Evolutionary conservation across 257 asterid species (phyloP).

Genomic region (Jacaranda copaia): DNA sequence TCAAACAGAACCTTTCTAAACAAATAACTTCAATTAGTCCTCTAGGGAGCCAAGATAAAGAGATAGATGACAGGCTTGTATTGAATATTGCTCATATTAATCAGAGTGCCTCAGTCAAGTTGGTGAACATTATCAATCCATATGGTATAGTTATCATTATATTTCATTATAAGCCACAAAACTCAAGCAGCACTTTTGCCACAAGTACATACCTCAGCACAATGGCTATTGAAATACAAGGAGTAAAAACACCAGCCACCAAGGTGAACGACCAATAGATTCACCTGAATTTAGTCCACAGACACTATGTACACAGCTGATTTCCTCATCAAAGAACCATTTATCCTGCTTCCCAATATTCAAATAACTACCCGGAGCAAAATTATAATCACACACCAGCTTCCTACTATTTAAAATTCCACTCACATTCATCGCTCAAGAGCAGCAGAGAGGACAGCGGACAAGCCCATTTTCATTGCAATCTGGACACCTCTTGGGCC

Average conservation of each 20-base stretch:
- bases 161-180: slow-evolving; percentile 35
- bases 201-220: slow-evolving; percentile 33
- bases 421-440: slow-evolving; percentile 12
- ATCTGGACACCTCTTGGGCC: slow-evolving; percentile 45
- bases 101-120: background rate
- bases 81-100: background rate
- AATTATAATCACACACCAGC: slow-evolving; percentile 24
- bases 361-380: slow-evolving; percentile 26
- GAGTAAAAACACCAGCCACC: slow-evolving; percentile 21
- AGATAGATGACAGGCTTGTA: background rate
- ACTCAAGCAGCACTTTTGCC: slow-evolving; percentile 34
- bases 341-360: slow-evolving; percentile 31
- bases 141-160: slow-evolving; percentile 27
- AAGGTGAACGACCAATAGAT: slow-evolving; percentile 38
- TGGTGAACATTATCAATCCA: slow-evolving; percentile 16
- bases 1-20: background rate
- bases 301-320: slow-evolving; percentile 37
- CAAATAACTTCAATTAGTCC: background rate
- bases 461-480: slow-evolving; percentile 92
- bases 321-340: slow-evolving; percentile 30
- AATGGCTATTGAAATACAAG: slow-evolving; percentile 25
- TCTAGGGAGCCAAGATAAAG: background rate
- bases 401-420: slow-evolving; percentile 11
- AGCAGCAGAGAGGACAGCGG: slow-evolving; percentile 77
- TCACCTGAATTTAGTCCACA: slow-evolving; percentile 37